phyloP scores from a whole-genome alignment of 2,329 filamentous ascomycete genomes.

The Elsinoe fawcettii region DNA sequence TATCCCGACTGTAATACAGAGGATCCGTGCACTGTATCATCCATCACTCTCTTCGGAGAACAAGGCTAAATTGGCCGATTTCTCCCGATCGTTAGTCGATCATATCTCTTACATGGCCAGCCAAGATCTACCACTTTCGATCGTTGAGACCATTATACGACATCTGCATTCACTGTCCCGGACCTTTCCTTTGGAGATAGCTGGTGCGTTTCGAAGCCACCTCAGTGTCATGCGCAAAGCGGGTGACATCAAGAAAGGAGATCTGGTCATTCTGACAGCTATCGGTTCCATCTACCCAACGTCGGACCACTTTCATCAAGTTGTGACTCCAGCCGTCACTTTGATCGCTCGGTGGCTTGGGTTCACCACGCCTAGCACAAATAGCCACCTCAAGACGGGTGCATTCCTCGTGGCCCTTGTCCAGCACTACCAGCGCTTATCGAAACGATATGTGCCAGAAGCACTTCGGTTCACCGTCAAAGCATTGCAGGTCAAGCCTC shows the following conservation, averaged over 20 bases:
- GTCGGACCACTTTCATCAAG: conserved; percentile 93
- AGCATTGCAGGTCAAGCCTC: conserved; percentile 47
- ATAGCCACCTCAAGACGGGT: conserved; percentile 64
- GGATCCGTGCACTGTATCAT: conserved; percentile 87
- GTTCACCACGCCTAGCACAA: conserved; percentile 59
- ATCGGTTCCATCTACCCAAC: conserved; percentile 83
- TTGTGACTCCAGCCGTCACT: conserved; percentile 82
- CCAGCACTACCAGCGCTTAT: conserved; percentile 72
- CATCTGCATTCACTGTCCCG: conserved; percentile 91
- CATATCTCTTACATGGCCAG: conserved; percentile 54
- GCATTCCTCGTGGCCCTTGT: conserved; percentile 71
- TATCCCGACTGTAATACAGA: conserved; percentile 71
- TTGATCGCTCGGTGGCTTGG: conserved; percentile 77
- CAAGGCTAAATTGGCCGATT: conserved; percentile 69
- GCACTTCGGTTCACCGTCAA: conserved; percentile 74
- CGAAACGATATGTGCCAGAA: conserved; percentile 86
- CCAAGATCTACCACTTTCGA: conserved; percentile 47
- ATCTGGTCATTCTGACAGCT: conserved; percentile 75
- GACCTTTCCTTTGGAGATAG: conserved; percentile 70
- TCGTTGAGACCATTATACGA: conserved; percentile 72
- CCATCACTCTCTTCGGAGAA: conserved; percentile 78
- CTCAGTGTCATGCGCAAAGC: conserved; percentile 51
- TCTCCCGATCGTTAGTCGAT: conserved; percentile 59
- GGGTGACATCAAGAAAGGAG: conserved; percentile 54
- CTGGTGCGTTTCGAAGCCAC: conserved; percentile 67